A percentile compares a stretch with the other conserved stretches of the same genome.
These are phyloP conservation scores for Aspergillus ochraceus DNA, from an alignment of 2,329 filamentous ascomycete species.

Conservation along the genomic window DNA sequence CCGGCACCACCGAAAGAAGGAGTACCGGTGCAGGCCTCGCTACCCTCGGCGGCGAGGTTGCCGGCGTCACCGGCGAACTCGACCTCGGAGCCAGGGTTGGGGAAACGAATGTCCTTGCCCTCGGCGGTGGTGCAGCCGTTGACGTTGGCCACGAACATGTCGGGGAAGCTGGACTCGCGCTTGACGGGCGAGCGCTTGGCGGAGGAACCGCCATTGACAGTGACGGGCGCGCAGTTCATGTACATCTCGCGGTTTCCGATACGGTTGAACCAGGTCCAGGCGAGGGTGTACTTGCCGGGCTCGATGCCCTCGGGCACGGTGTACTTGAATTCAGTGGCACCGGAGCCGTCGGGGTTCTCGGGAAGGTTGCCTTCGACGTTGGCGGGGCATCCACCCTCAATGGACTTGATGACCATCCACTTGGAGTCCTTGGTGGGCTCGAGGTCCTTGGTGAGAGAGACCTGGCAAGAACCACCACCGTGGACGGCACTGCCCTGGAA, in stretches of 20 bases:
- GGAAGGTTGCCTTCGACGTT: slow-evolving; percentile 59
- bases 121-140: slow-evolving; percentile 59
- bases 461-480: slow-evolving; percentile 89
- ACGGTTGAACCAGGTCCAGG: slow-evolving; percentile 95
- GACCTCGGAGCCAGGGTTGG: slow-evolving; percentile 63
- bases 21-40: slow-evolving; percentile 29
- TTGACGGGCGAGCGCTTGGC: slow-evolving; percentile 52
- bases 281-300: slow-evolving; percentile 74
- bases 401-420: slow-evolving; percentile 89
- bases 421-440: slow-evolving; percentile 64
- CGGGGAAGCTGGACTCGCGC: slow-evolving; percentile 63
- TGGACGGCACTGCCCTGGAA: slow-evolving; percentile 77
- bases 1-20: slow-evolving; percentile 34
- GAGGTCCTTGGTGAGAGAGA: slow-evolving; percentile 78
- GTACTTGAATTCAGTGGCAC: slow-evolving; percentile 65
- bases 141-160: slow-evolving; percentile 76
- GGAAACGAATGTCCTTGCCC: slow-evolving; percentile 62
- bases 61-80: slow-evolving; percentile 49
- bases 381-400: slow-evolving; percentile 81
- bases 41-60: slow-evolving; percentile 34
- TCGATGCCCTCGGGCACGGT: slow-evolving; percentile 70
- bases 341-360: slow-evolving; percentile 43
- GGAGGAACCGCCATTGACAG: slow-evolving; percentile 55
- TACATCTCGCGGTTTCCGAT: slow-evolving; percentile 94
- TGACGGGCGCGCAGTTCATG: slow-evolving; percentile 88